phyloP scores from a whole-genome alignment of 345 rosid genomes.

The Syzygium grande region DNA sequence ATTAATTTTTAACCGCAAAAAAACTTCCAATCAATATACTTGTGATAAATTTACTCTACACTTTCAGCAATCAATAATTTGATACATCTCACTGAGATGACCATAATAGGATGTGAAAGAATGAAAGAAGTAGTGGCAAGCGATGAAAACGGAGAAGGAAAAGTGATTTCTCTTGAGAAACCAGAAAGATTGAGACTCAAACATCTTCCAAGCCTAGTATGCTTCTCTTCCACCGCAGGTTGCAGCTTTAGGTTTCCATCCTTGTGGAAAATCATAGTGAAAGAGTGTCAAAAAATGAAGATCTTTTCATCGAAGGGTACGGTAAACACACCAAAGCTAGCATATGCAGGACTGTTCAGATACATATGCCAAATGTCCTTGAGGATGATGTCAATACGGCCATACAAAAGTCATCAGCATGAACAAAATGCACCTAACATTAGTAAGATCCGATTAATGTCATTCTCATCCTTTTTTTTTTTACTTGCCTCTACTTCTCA shows the following conservation, averaged over 20 bases:
- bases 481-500: neutral
- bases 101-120: no score
- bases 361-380: neutral
- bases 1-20: no score
- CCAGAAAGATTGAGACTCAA: no score
- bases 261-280: neutral
- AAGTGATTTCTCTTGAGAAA: no score
- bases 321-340: neutral
- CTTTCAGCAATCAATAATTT: no score
- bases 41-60: no score
- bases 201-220: no score
- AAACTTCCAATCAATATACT: no score
- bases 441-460: neutral
- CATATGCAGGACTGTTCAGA: neutral
- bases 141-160: no score
- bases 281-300: neutral
- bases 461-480: neutral
- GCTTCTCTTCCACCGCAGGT: no score
- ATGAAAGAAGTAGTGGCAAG: no score
- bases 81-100: no score
- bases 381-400: neutral
- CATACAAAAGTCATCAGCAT: neutral
- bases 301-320: neutral
- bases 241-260: neutral
- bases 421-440: neutral